phyloP scores from a whole-genome alignment of 1,284 basidiomycete genomes.

The Trametes polyzona region DNA sequence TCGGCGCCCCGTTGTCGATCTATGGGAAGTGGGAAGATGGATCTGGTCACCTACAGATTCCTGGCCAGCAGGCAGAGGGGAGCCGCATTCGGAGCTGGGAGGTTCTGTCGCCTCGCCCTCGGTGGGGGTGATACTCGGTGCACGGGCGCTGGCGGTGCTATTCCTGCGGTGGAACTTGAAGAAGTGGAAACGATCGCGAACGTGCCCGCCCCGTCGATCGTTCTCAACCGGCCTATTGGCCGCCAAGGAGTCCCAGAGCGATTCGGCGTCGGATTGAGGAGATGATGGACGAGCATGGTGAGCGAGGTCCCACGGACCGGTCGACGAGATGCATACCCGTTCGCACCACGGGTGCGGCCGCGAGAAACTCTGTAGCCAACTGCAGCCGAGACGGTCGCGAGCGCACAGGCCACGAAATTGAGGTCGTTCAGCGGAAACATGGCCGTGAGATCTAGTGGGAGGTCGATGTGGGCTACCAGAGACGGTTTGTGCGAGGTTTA shows the following conservation, averaged over 20 bases:
- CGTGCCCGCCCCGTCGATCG: not conserved
- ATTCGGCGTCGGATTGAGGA: not conserved
- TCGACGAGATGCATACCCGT: constrained; percentile 21
- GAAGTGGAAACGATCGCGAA: constrained; percentile 13
- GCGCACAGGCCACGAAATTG: constrained; percentile 34
- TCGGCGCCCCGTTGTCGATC: not conserved
- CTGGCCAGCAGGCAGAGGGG: constrained; percentile 7
- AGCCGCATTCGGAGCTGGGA: constrained; percentile 20
- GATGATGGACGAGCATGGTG: not conserved
- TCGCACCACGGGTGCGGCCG: constrained; percentile 18
- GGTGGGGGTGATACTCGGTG: constrained; percentile 8
- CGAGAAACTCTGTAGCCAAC: constrained; percentile 34
- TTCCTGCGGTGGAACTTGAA: constrained; percentile 21
- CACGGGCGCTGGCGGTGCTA: constrained; percentile 23
- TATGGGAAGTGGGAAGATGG: not conserved
- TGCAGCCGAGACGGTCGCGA: constrained; percentile 36
- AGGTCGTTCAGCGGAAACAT: constrained; percentile 38
- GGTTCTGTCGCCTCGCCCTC: constrained; percentile 20
- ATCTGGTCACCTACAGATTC: constrained; percentile 29
- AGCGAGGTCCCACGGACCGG: constrained; percentile 3
- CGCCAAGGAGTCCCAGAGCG: not conserved
- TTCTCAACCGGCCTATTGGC: constrained; percentile 4
- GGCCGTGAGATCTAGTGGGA: not conserved
- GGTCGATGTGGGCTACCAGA: not conserved
- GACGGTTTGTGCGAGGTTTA: constrained; percentile 1